Conservation (phyloP, 2,329 filamentous ascomycete genomes). For the Aspergillus fumigatiaffinis region DNA sequence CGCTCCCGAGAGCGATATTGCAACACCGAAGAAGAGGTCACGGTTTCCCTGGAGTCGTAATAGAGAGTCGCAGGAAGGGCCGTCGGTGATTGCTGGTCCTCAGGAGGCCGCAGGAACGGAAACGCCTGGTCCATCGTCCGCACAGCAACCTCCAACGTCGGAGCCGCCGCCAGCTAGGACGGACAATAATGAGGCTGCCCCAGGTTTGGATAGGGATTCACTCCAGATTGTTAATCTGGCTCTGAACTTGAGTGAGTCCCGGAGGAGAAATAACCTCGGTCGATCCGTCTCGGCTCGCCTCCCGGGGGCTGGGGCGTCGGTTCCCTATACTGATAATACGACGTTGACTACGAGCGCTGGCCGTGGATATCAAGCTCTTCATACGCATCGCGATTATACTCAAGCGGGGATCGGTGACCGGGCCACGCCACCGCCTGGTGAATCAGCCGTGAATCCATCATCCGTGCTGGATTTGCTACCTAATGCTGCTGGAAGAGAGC, state of each 20-base stretch:
- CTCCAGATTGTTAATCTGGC: slow-evolving; percentile 92
- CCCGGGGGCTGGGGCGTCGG: slow-evolving; percentile 32
- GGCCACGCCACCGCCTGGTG: slow-evolving; percentile 11
- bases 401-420: slow-evolving; percentile 25
- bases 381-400: slow-evolving; percentile 16
- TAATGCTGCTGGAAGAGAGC: slow-evolving; percentile 24
- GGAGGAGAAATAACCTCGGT: slow-evolving; percentile 59
- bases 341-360: slow-evolving; percentile 12
- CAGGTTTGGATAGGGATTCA: slow-evolving; percentile 66
- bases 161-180: slow-evolving; percentile 10
- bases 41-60: slow-evolving; percentile 33
- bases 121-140: slow-evolving; percentile 8
- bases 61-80: slow-evolving; percentile 29
- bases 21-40: slow-evolving; percentile 27
- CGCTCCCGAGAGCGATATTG: slow-evolving; percentile 31
- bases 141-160: slow-evolving; percentile 10
- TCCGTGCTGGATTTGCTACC: slow-evolving; percentile 28
- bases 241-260: slow-evolving; percentile 75
- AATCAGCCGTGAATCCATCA: slow-evolving; percentile 13
- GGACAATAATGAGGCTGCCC: slow-evolving; percentile 14
- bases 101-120: slow-evolving; percentile 9
- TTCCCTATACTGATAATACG: slow-evolving; percentile 19
- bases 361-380: slow-evolving; percentile 12
- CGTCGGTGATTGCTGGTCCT: slow-evolving; percentile 19
- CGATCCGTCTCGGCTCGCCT: slow-evolving; percentile 49